phyloP scores from a whole-genome alignment of 225 moss, liverwort and hornwort species.

The Polytrichum commune region DNA sequence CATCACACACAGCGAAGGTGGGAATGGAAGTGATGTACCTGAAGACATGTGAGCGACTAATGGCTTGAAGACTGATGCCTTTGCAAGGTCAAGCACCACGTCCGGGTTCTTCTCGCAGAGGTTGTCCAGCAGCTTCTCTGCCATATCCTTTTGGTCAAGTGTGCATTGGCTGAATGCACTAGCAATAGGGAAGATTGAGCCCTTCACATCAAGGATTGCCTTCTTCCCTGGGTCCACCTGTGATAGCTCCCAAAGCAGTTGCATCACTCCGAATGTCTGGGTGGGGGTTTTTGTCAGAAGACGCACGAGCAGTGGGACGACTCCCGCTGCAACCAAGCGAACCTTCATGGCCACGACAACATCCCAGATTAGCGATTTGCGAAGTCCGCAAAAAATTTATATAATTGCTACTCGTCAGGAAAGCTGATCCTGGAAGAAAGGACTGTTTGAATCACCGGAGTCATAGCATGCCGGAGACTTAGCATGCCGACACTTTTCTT shows the following conservation, averaged over 20 bases:
- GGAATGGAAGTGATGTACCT: constrained; percentile 19
- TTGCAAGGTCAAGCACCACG: constrained; percentile 46
- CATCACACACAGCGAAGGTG: not conserved
- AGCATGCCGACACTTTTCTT: no score
- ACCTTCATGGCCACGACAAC: constrained; percentile 19
- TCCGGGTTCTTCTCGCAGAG: constrained; percentile 35
- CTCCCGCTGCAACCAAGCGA: constrained; percentile 26
- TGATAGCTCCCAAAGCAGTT: constrained; percentile 45
- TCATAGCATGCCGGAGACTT: no score
- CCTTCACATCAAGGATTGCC: constrained; percentile 36
- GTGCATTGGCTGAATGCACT: constrained; percentile 33
- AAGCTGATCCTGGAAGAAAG: no score
- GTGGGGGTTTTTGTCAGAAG: constrained; percentile 34
- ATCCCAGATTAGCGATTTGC: not conserved
- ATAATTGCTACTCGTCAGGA: no score
- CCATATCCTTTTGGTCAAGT: constrained; percentile 29
- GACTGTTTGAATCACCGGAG: no score
- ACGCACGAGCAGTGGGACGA: constrained; percentile 37
- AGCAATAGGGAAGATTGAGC: constrained; percentile 37
- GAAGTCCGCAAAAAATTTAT: no score
- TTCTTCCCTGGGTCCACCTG: constrained; percentile 39
- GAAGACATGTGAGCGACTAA: constrained; percentile 35
- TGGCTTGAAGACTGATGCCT: constrained; percentile 39
- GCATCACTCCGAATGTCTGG: constrained; percentile 32
- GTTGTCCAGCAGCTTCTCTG: constrained; percentile 35